A percentile compares a stretch with the other conserved stretches of the same genome.
Evolutionary conservation across 2,329 filamentous ascomycete genomes (phyloP).

Genomic region (Cryoendolithus antarcticus): DNA sequence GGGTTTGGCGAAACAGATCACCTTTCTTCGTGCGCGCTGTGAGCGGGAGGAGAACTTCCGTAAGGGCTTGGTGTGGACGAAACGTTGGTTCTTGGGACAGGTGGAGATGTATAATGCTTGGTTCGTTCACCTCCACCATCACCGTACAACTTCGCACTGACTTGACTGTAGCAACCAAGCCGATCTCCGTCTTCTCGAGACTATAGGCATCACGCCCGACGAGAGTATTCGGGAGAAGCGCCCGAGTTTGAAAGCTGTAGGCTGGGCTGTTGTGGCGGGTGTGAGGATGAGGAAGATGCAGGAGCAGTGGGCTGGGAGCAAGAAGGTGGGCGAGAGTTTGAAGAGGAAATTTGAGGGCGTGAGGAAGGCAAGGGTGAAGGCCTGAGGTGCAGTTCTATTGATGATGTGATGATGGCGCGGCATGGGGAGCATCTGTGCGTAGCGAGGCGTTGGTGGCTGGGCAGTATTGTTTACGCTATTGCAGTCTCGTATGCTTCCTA

Average conservation of each 20-base stretch:
- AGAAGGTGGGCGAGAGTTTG: slow-evolving; percentile 36
- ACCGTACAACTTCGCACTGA: not conserved
- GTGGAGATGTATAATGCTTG: slow-evolving; percentile 78
- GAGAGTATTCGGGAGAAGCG: slow-evolving; percentile 32
- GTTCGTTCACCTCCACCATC: slow-evolving; percentile 44
- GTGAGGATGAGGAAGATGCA: slow-evolving; percentile 39
- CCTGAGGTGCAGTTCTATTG: no score
- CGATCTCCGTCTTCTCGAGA: slow-evolving; percentile 71
- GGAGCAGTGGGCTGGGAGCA: slow-evolving; percentile 38
- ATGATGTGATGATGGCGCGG: no score
- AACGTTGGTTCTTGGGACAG: slow-evolving; percentile 68
- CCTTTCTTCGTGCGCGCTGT: slow-evolving; percentile 75
- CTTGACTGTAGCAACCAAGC: slow-evolving; percentile 63
- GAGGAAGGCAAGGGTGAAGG: slow-evolving; percentile 14
- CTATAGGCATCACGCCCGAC: slow-evolving; percentile 59
- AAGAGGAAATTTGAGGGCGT: slow-evolving; percentile 35
- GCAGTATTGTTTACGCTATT: no score
- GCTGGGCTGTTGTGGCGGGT: slow-evolving; percentile 36
- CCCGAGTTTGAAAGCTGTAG: slow-evolving; percentile 37
- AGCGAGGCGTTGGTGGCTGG: no score
- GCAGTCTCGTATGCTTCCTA: no score
- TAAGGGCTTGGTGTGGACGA: slow-evolving; percentile 70
- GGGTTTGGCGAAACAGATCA: slow-evolving; percentile 77
- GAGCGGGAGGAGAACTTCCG: slow-evolving; percentile 70
- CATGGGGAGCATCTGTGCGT: no score